Evolutionary conservation across 176 grass and related monocot species (phyloP), one percentile per base, ranked within the genome.

Genomic region (Thinopyrum elongatum): DNA sequence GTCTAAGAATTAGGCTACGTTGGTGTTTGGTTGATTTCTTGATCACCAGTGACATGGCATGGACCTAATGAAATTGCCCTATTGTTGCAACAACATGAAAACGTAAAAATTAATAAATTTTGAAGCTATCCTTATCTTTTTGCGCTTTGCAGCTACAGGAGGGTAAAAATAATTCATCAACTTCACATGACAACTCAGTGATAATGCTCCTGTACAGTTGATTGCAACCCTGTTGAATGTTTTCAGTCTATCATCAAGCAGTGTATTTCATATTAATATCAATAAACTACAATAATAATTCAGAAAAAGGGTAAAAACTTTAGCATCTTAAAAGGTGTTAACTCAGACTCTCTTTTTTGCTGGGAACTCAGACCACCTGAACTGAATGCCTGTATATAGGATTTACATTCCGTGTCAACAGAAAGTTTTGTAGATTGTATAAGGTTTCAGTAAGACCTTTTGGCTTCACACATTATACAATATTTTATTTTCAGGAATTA

Each of bases 401-500:
- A 30, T 63, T n/a, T 35, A 39, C 41, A 58, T 79, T 82, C 42
- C 23, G 22, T 75, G 46, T 31, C 12, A 70, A 21, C 10, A 44
- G 29, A 57, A 31, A 33, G 4, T 76, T 68, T 13, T 80, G 76
- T 33, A 75, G 47, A 61, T 58, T 77, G 29, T 19, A 70, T 21
- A 36, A 23, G 27, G 10, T 47, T 85, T 74, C 6, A 28, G 10
- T 49, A 58, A 62, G 9, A 23, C 30, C 59, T n/a, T 57, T 55
- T 74, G 79, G 44, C 67, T 84, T 67, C 11, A 75, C 62, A 25
- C 10, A 23, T 67, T 35, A 30, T 62, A 49, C 27, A 51, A 68
- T 21, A 81, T 82, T 82, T 19, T 79, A 25, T 35, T 85, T 85
- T 31, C 77, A 99, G 97, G 80, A 92, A 92, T 67, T 90, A 96